Evolutionary conservation across 345 rosid species (phyloP).

Genomic region (Eucalyptus marginata): DNA sequence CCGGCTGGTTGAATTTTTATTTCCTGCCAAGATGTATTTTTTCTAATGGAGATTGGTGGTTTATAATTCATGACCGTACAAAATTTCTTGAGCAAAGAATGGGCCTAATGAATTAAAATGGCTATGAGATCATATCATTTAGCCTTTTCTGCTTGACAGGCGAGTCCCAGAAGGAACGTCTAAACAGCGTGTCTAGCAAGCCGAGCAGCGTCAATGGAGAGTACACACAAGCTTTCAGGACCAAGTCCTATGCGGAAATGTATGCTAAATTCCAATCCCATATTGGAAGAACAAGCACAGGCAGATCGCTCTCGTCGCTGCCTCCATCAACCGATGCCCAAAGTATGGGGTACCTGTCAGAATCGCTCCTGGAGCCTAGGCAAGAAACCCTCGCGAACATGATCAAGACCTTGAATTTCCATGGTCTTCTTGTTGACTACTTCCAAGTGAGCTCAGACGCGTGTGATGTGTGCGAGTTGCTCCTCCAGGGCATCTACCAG

Average conservation of each 20-base stretch:
- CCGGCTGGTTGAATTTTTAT: neutral
- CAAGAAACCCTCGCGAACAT: constrained; percentile 32
- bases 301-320: neutral
- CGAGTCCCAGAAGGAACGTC: neutral
- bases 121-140: neutral
- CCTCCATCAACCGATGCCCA: neutral
- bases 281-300: constrained; percentile 1
- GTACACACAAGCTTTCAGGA: constrained; percentile 76
- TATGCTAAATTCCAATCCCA: constrained; percentile 47
- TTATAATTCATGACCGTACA: neutral
- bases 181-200: neutral
- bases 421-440: constrained; percentile 34
- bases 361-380: constrained; percentile 48
- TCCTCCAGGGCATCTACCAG: constrained; percentile 45
- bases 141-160: neutral
- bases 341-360: constrained; percentile 27
- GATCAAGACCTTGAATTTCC: constrained; percentile 18
- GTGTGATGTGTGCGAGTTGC: constrained; percentile 47
- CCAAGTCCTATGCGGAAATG: constrained; percentile 64
- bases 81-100: neutral
- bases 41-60: neutral
- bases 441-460: constrained; percentile 48
- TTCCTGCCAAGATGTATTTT: neutral
- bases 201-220: constrained; percentile 57
- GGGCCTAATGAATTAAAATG: neutral